These are phyloP conservation scores for Rutstroemia sp. DNA, from an alignment of 2,329 filamentous ascomycete genomes.

Conservation along the genomic window DNA sequence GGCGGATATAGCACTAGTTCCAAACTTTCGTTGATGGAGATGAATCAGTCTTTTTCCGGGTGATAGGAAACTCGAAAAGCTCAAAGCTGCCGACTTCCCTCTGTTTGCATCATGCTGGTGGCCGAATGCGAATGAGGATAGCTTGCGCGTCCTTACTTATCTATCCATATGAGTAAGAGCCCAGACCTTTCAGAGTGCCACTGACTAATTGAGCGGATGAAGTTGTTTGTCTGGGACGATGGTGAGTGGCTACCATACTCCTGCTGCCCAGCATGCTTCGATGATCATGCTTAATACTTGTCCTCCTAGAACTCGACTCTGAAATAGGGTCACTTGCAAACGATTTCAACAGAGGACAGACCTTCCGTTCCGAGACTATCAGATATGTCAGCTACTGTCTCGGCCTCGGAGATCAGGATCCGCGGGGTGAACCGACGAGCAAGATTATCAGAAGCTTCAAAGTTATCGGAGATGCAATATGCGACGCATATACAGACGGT, in stretches of 20 bases:
- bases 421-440: conserved; percentile 7
- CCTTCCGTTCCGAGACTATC: background rate
- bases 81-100: conserved; percentile 19
- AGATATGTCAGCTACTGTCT: background rate
- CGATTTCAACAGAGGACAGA: background rate
- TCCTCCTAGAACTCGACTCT: conserved; percentile 13
- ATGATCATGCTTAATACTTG: conserved; percentile 18
- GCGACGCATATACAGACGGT: conserved; percentile 12
- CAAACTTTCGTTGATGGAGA: background rate
- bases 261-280: conserved; percentile 10
- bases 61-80: conserved; percentile 11
- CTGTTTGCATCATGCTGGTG: conserved; percentile 23
- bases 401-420: background rate
- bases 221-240: background rate
- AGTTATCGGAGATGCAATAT: conserved; percentile 17
- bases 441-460: conserved; percentile 18
- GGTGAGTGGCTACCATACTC: conserved; percentile 12
- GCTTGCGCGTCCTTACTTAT: conserved; percentile 17
- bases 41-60: conserved; percentile 5
- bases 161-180: conserved; percentile 18
- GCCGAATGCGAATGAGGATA: conserved; percentile 16
- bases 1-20: background rate
- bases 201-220: conserved; percentile 11
- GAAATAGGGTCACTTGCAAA: background rate
- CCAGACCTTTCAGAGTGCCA: background rate